phyloP scores from a whole-genome alignment of 768 basidiomycete species.

The Mycena alexandri region DNA sequence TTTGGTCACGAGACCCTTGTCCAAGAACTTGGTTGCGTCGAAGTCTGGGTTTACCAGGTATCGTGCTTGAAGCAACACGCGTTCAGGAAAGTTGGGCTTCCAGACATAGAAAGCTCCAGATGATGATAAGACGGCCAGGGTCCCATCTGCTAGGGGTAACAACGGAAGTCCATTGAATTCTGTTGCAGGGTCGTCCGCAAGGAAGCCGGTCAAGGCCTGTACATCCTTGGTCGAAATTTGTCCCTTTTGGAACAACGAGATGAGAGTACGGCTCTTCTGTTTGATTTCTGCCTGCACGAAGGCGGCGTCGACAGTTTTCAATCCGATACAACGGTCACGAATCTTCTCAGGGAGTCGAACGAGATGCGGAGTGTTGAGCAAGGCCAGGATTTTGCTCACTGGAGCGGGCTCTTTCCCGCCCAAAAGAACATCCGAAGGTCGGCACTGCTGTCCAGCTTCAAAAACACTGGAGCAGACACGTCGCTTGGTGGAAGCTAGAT shows the following conservation, averaged over 20 bases:
- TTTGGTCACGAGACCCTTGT: slow-evolving; percentile 37
- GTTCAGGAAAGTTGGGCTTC: slow-evolving; percentile 35
- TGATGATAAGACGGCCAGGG: slow-evolving; percentile 43
- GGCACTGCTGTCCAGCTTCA: slow-evolving; percentile 14
- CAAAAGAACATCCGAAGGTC: slow-evolving; percentile 42
- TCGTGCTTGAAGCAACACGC: slow-evolving; percentile 40
- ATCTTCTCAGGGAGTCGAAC: slow-evolving; percentile 40
- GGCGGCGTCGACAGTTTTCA: slow-evolving; percentile 42
- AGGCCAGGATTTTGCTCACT: slow-evolving; percentile 40
- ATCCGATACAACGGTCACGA: slow-evolving; percentile 35
- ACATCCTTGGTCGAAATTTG: slow-evolving; percentile 40
- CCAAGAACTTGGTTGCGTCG: slow-evolving; percentile 35
- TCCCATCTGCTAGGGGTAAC: slow-evolving; percentile 52
- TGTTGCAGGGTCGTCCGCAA: slow-evolving; percentile 33
- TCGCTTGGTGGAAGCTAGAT: slow-evolving; percentile 41
- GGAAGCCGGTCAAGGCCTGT: slow-evolving; percentile 43
- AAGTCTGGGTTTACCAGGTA: slow-evolving; percentile 48
- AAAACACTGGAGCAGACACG: slow-evolving; percentile 46
- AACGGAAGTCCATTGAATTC: slow-evolving; percentile 48
- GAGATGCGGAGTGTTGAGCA: slow-evolving; percentile 40
- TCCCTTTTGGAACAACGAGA: slow-evolving; percentile 26
- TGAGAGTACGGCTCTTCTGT: slow-evolving; percentile 23
- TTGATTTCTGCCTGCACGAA: slow-evolving; percentile 46
- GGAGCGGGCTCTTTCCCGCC: slow-evolving; percentile 38
- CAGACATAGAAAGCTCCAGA: slow-evolving; percentile 45